Conservation (phyloP, 1,284 basidiomycete genomes). For the Ganoderma meredithae region DNA sequence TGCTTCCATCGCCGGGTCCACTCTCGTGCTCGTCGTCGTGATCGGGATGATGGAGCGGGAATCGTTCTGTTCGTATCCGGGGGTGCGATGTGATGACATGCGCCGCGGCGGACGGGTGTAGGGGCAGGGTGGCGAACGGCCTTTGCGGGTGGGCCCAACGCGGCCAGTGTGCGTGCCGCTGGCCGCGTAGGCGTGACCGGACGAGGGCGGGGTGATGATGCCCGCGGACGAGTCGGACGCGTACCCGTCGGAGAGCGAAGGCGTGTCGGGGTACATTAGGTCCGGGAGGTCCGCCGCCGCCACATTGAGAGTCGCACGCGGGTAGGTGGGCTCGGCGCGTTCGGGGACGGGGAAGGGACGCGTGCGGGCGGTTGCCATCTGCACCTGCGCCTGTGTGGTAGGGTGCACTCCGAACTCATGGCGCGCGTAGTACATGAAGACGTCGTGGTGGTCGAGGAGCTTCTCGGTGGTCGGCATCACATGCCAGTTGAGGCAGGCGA, state of each 20-base stretch:
- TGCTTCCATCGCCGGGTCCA: slow-evolving; percentile 16
- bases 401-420: not conserved
- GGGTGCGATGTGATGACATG: not conserved
- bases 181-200: not conserved
- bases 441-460: slow-evolving; percentile 58
- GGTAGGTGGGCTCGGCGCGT: not conserved
- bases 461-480: slow-evolving; percentile 61
- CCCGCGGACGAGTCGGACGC: slow-evolving; percentile 13
- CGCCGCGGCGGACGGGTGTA: slow-evolving; percentile 14
- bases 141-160: slow-evolving; percentile 3
- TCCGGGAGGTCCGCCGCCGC: slow-evolving; percentile 17
- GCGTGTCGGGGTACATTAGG: slow-evolving; percentile 27
- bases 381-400: not conserved
- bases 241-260: slow-evolving; percentile 19
- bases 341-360: slow-evolving; percentile 3
- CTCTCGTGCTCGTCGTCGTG: not conserved
- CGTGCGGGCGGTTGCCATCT: not conserved
- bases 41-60: not conserved
- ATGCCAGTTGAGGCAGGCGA: slow-evolving; percentile 68
- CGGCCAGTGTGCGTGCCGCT: slow-evolving; percentile 1
- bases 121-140: slow-evolving; percentile 11
- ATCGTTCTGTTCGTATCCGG: not conserved
- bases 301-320: not conserved
- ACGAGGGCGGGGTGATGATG: slow-evolving; percentile 23
- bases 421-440: slow-evolving; percentile 40